Percentiles rank a stretch among this genome's conserved stretches.
Evolutionary conservation across 2,329 filamentous ascomycete genomes (phyloP).

Genomic region (Penicillium glabrum): DNA sequence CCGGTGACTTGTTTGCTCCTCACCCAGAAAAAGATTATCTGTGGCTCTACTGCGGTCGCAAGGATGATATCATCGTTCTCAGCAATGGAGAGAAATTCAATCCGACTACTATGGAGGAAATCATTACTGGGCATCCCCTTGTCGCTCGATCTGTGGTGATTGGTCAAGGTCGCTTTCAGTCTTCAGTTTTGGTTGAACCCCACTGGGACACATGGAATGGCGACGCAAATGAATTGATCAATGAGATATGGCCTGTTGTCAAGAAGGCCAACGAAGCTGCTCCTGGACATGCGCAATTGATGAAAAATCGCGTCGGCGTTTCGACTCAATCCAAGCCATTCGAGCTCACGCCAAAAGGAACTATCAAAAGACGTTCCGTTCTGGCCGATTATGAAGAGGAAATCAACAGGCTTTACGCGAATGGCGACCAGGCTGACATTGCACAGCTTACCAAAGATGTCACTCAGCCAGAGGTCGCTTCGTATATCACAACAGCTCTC

Average conservation of each 20-base stretch:
- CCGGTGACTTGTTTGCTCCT: conserved; percentile 36
- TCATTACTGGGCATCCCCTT: conserved; percentile 30
- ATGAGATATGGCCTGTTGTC: conserved; percentile 46
- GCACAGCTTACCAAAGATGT: neutral
- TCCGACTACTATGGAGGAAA: conserved; percentile 38
- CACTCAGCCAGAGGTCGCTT: neutral
- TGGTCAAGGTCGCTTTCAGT: conserved; percentile 34
- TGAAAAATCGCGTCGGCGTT: conserved; percentile 42
- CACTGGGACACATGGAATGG: conserved; percentile 9
- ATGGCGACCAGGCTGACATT: neutral
- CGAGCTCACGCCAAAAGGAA: conserved; percentile 45
- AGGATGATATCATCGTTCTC: conserved; percentile 45
- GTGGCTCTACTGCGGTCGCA: conserved; percentile 39
- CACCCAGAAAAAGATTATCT: conserved; percentile 34
- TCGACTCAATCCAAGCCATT: conserved; percentile 44
- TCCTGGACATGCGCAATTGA: conserved; percentile 42
- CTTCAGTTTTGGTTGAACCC: conserved; percentile 39
- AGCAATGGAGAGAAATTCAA: conserved; percentile 47
- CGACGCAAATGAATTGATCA: conserved; percentile 25
- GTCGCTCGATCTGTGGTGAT: conserved; percentile 32
- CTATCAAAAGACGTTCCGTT: conserved; percentile 6
- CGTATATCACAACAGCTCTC: neutral
- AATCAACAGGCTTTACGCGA: conserved; percentile 8
- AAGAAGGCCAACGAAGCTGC: conserved; percentile 42
- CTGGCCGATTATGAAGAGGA: conserved; percentile 10